Percentiles rank a stretch among this genome's conserved stretches.
Evolutionary conservation across 2,329 filamentous ascomycete genomes (phyloP).

Genomic region (Leptosphaerulina australis): DNA sequence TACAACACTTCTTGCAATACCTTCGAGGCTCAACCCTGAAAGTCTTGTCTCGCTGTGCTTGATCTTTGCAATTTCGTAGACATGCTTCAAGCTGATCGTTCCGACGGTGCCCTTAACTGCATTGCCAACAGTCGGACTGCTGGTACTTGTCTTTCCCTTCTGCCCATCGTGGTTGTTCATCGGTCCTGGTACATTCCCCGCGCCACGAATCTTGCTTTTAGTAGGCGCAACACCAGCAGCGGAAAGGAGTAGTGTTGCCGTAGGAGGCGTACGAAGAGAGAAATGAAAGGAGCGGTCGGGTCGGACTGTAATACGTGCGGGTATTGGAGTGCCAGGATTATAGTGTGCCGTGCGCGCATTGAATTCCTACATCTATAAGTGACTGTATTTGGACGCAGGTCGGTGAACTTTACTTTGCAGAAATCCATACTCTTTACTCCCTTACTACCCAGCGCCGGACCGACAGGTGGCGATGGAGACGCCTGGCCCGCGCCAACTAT

Average conservation of each 20-base stretch:
- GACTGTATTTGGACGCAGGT: background rate
- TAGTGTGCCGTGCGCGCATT: slow-evolving; percentile 92
- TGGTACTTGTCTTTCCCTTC: slow-evolving; percentile 46
- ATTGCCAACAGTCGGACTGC: slow-evolving; percentile 52
- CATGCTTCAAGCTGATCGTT: slow-evolving; percentile 87
- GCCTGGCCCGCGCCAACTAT: slow-evolving; percentile 97
- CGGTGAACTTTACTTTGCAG: slow-evolving; percentile 74
- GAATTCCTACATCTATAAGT: slow-evolving; percentile 72
- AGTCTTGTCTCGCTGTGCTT: slow-evolving; percentile 66
- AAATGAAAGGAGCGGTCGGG: slow-evolving; percentile 93
- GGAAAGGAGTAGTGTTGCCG: slow-evolving; percentile 84
- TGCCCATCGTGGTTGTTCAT: slow-evolving; percentile 48
- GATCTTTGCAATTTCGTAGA: slow-evolving; percentile 97
- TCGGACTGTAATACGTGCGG: slow-evolving; percentile 87
- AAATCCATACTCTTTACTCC: slow-evolving; percentile 99
- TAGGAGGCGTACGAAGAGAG: slow-evolving; percentile 92
- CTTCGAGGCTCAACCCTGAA: slow-evolving; percentile 79
- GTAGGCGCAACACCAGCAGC: slow-evolving; percentile 77
- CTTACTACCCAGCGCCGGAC: slow-evolving; percentile 94
- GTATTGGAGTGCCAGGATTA: slow-evolving; percentile 80
- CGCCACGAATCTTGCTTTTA: slow-evolving; percentile 77
- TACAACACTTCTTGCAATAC: slow-evolving; percentile 73
- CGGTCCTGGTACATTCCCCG: slow-evolving; percentile 60
- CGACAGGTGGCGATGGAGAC: slow-evolving; percentile 91
- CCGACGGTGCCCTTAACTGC: slow-evolving; percentile 81